These are phyloP conservation scores for Trypanosoma congolense DNA, from an alignment of 208 protist genomes.

Conservation along the genomic window DNA sequence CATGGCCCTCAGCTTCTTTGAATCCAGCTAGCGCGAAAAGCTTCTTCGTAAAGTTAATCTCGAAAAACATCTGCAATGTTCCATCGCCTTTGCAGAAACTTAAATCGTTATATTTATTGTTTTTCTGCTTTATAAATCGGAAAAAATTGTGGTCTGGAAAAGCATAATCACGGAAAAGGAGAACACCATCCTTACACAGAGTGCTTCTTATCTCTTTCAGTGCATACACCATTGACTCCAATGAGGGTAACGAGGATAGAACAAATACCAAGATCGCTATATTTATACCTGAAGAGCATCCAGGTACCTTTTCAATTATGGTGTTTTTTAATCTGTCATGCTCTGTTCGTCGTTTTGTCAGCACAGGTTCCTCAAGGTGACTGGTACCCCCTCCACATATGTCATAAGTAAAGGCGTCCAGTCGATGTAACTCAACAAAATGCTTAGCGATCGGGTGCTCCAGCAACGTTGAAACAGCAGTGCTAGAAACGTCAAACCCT, in stretches of 20 bases:
- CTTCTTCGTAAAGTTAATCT: conserved; percentile 34
- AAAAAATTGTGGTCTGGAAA: conserved; percentile 78
- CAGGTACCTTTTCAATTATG: conserved; percentile 14
- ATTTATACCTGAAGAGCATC: conserved; percentile 26
- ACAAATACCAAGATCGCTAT: conserved; percentile 78
- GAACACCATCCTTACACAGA: conserved; percentile 40
- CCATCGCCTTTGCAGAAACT: conserved; percentile 67
- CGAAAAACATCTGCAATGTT: conserved; percentile 76
- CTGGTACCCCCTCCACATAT: conserved; percentile 7
- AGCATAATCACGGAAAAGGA: conserved; percentile 77
- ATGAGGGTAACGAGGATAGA: conserved; percentile 54
- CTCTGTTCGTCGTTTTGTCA: conserved; percentile 13
- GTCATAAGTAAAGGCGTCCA: conserved; percentile 44
- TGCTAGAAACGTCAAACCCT: conserved; percentile 56
- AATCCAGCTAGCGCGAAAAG: conserved; percentile 47
- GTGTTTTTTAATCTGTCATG: conserved; percentile 17
- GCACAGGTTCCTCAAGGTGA: conserved; percentile 14
- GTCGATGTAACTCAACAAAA: conserved; percentile 11
- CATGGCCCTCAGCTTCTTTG: conserved; percentile 27
- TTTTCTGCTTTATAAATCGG: conserved; percentile 51
- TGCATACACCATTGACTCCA: conserved; percentile 50
- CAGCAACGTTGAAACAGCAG: conserved; percentile 40
- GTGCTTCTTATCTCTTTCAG: conserved; percentile 33
- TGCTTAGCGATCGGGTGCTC: conserved; percentile 36
- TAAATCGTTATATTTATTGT: conserved; percentile 16